Evolutionary conservation across 768 basidiomycete species (phyloP).

Genomic region (Leccinum fibrillosum): DNA sequence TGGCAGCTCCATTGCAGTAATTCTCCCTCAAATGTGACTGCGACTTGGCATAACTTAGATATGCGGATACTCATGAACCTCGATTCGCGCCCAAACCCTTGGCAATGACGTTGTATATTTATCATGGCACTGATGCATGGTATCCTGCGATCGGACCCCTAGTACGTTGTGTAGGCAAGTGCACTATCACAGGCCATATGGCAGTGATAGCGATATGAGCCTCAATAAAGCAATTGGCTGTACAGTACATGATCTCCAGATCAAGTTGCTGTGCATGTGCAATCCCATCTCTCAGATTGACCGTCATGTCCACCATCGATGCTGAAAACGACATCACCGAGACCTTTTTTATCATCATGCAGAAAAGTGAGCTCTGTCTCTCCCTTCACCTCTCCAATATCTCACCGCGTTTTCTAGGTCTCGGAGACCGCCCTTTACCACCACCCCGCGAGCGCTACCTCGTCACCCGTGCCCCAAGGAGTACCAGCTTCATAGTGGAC

Average conservation of each 20-base stretch:
- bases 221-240: neutral
- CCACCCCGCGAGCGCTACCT: constrained; percentile 56
- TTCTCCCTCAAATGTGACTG: neutral
- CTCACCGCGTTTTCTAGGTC: neutral
- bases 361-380: neutral
- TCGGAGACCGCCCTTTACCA: constrained; percentile 62
- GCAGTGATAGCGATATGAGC: neutral
- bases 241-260: neutral
- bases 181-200: neutral
- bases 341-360: constrained; percentile 1
- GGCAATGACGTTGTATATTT: neutral
- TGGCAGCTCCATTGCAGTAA: neutral
- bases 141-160: neutral
- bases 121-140: neutral
- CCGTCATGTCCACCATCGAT: neutral
- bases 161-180: neutral
- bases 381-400: neutral
- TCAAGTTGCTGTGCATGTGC: neutral
- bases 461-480: constrained; percentile 39
- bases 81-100: neutral
- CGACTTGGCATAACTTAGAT: neutral
- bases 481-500: constrained; percentile 41
- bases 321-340: neutral
- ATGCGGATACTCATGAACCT: neutral
- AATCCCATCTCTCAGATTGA: neutral